Evolutionary conservation across 176 grass and related monocot genomes (phyloP).

Genomic region (Musa troglodytarum): DNA sequence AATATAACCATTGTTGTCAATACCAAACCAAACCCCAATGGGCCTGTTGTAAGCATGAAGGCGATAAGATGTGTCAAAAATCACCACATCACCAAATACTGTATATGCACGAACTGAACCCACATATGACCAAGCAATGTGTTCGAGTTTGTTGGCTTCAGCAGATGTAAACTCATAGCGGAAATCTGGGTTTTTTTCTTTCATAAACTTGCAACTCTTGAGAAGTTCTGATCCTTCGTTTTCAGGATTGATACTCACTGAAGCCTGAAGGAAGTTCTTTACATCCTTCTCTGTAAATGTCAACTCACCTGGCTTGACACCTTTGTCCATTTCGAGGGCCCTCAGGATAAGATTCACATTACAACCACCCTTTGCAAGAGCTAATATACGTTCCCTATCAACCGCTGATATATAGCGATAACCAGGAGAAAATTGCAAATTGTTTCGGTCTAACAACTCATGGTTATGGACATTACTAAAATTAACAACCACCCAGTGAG

Average conservation of each 20-base stretch:
- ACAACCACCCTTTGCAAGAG: constrained; percentile 34
- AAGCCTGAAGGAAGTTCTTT: constrained; percentile 43
- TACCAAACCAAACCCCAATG: constrained; percentile 39
- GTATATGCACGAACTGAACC: constrained; percentile 31
- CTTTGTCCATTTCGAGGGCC: constrained; percentile 38
- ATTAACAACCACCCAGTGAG: constrained; percentile 35
- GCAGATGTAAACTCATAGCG: constrained; percentile 33
- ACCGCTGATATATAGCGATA: constrained; percentile 42
- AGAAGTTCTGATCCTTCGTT: constrained; percentile 42
- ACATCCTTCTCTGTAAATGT: constrained; percentile 43
- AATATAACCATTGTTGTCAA: constrained; percentile 37
- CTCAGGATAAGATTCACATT: constrained; percentile 41
- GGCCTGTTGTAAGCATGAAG: constrained; percentile 40
- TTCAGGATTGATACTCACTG: constrained; percentile 32
- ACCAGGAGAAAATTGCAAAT: constrained; percentile 33
- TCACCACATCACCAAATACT: constrained; percentile 43
- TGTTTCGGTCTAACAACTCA: constrained; percentile 39
- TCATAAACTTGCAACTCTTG: constrained; percentile 36
- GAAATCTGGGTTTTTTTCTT: constrained; percentile 28
- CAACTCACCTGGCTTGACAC: constrained; percentile 29
- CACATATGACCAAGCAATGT: constrained; percentile 31
- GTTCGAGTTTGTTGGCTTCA: constrained; percentile 33
- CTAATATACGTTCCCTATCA: constrained; percentile 35
- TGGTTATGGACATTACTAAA: constrained; percentile 50
- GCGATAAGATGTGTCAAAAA: constrained; percentile 39